Conservation (phyloP, 2,329 filamentous ascomycete genomes). For the Aspergillus sp. region DNA sequence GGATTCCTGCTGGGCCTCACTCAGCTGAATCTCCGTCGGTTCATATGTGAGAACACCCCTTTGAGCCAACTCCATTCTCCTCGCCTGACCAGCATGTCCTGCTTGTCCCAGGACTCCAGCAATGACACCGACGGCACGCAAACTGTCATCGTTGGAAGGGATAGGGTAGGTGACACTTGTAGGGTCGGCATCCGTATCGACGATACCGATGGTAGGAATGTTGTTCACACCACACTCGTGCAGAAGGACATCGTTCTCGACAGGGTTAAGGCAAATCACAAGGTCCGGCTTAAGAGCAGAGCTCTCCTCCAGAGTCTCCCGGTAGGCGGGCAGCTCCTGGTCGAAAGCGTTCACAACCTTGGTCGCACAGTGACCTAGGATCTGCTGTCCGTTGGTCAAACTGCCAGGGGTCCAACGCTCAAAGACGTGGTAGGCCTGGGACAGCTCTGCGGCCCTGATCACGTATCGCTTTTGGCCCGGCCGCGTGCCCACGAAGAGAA, state of each 20-base stretch:
- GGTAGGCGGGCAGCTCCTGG: conserved; percentile 61
- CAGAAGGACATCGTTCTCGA: conserved; percentile 87
- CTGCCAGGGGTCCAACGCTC: conserved; percentile 88
- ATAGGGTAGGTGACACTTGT: conserved; percentile 96
- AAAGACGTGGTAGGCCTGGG: conserved; percentile 82
- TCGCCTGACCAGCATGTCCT: conserved; percentile 71
- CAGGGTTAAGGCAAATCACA: conserved; percentile 86
- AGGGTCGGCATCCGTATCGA: conserved; percentile 90
- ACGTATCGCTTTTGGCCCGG: conserved; percentile 78
- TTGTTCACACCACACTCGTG: conserved; percentile 87
- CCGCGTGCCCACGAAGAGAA: conserved; percentile 88
- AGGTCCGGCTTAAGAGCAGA: conserved; percentile 79
- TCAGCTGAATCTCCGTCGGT: conserved; percentile 16
- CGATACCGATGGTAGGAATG: conserved; percentile 90
- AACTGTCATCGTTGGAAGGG: conserved; percentile 93
- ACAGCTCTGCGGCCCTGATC: conserved; percentile 74
- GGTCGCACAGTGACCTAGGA: conserved; percentile 67
- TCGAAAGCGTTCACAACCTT: conserved; percentile 79
- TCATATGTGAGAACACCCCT: conserved; percentile 62
- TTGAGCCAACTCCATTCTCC: conserved; percentile 63
- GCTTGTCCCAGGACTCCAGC: conserved; percentile 82
- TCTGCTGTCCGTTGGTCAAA: conserved; percentile 90
- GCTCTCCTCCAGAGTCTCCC: conserved; percentile 61
- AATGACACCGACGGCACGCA: conserved; percentile 78
- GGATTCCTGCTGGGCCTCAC: conserved; percentile 1